A percentile compares a stretch with the other conserved stretches of the same genome.
These are phyloP conservation scores for Phytophthora pistaciae DNA, from an alignment of 352 stramenopile species.

Conservation along the genomic window DNA sequence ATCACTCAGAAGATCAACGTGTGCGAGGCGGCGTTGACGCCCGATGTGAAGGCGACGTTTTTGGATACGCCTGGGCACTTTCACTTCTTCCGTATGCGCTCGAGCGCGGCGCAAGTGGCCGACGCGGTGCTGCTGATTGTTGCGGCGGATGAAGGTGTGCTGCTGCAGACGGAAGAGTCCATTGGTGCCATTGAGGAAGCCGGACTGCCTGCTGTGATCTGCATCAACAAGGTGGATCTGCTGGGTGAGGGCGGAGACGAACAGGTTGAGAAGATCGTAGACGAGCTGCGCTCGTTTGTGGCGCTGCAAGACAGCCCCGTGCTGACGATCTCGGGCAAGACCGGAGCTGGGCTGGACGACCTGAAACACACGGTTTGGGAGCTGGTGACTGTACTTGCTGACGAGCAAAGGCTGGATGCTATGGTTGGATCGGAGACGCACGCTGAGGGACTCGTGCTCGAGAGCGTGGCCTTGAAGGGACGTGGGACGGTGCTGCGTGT, in stretches of 20 bases:
- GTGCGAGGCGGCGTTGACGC: conserved; percentile 93
- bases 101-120: conserved; percentile 96
- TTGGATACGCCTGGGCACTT: conserved; percentile 99
- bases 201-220: conserved; percentile 77
- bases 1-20: conserved; percentile 99
- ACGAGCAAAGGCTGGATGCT: conserved; percentile 47
- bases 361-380: conserved; percentile 55
- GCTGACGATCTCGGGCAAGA: conserved; percentile 82
- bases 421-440: conserved; percentile 44
- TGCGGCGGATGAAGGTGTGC: conserved; percentile 98
- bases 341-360: conserved; percentile 57
- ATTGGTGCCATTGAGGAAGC: conserved; percentile 90
- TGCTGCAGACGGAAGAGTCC: conserved; percentile 98
- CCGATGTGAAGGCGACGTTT: conserved; percentile 91
- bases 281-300: conserved; percentile 84
- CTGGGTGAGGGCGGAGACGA: conserved; percentile 36
- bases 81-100: conserved; percentile 99
- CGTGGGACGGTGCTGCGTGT: conserved; percentile 78
- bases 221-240: conserved; percentile 92
- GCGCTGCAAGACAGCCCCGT: conserved; percentile 79
- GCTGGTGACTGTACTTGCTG: conserved; percentile 39
- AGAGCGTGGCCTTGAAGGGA: conserved; percentile 74
- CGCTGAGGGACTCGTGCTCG: conserved; percentile 76
- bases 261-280: conserved; percentile 52
- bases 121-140: conserved; percentile 98